Base-by-base conservation (phyloP, 129 eudicot genomes). In the Helichrysum umbraculigerum region DNA sequence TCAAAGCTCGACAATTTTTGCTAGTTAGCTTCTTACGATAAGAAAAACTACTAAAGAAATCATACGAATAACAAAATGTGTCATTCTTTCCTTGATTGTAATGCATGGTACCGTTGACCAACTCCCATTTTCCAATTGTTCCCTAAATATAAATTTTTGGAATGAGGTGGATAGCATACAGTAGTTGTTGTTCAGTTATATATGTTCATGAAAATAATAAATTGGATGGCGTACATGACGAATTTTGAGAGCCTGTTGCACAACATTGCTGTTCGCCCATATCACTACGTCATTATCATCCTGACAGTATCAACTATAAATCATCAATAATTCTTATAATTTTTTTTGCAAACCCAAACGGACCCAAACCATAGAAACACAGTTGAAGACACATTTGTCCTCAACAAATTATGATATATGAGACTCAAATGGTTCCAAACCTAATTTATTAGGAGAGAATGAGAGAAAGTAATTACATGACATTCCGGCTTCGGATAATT, bases 201-300 rank as follows among this genome's bases (percentile, higher is more conserved):
- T 54, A 3, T 19, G 25, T 14, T n/a, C n/a, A n/a, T n/a, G n/a
- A 35, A 34, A 21, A 47, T 1, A 19, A 56, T 56, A 61, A 8
- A 7, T 9, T 11, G 33, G 12, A 72, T 32, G 3, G 8, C 66
- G 5, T 72, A 72, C 76, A 10, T 54, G 30, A 54, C 65, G 50
- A 71, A 71, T 3, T 15, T 71, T 52, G 16, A 71, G 76, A 72
- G 66, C 66, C 4, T 72, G 66, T 72, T 33, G 76, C 25, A 72
- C 76, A 33, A 32, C 32, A 10, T 33, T 20, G 1, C 5, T 10
- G 76, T 33, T 72, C 2, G 51, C 76, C 76, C 76, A 72, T 33
- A 0, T 32, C 19, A 7, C 33, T 52, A 19, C 3, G 10, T 3
- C 10, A 3, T 11, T 54, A 2, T 71, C 33, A 5, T 2, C 1